phyloP scores from a whole-genome alignment of 192 early-diverging fungal genomes.

The Backusella liffmaniae region DNA sequence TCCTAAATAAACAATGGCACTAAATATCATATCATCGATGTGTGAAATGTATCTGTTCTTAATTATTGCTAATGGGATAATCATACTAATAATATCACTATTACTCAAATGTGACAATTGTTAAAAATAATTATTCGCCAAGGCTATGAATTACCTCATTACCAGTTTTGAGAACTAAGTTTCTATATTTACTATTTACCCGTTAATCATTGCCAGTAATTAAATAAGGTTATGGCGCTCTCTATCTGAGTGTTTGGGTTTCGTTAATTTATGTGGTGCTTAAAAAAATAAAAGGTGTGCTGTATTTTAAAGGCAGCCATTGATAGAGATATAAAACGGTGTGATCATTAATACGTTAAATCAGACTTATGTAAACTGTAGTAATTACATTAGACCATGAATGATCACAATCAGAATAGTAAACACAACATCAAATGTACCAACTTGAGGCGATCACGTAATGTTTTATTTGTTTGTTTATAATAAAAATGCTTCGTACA shows the following conservation, averaged over 20 bases:
- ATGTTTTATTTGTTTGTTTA: neutral
- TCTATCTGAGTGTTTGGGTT: neutral
- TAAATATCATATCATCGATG: neutral
- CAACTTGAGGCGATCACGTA: neutral
- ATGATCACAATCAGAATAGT: neutral
- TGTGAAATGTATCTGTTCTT: neutral
- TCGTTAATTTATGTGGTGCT: neutral
- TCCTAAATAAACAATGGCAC: neutral
- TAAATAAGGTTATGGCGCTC: neutral
- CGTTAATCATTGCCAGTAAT: neutral
- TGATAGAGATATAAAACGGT: neutral
- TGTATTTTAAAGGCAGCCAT: neutral
- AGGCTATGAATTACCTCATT: neutral
- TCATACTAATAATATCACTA: neutral
- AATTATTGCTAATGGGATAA: neutral
- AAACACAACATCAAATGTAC: neutral
- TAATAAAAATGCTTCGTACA: neutral
- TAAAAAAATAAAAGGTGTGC: neutral
- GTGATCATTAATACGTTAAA: neutral
- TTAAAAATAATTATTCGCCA: neutral
- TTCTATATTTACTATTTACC: neutral
- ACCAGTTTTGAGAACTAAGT: neutral
- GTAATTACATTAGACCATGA: neutral
- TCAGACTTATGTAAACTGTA: neutral
- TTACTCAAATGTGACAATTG: neutral